Base-by-base conservation (phyloP, 2,329 filamentous ascomycete species). In the Phialophora verrucosa region DNA sequence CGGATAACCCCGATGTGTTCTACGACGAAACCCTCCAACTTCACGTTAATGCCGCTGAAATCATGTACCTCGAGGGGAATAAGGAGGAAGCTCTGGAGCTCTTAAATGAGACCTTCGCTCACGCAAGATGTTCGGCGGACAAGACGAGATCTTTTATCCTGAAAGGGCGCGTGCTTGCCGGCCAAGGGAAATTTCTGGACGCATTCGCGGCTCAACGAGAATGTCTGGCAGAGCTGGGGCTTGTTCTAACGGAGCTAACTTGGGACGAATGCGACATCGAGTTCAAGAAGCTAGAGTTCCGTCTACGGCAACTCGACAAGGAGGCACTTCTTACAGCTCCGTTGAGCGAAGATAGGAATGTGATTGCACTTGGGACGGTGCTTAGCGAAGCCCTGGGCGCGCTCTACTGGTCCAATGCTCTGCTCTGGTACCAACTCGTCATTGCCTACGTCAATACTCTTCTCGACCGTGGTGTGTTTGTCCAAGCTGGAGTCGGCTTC, bases 21-120 rank as follows among this genome's bases (percentile, higher is more conserved):
- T 97, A 97, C 73, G 88, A 92, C 11, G 94, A 98, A 79, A 96
- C 93, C 0, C 83, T 96, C 68, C 88, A 90, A 68, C 82, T 96
- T 1, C 89, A 92, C 75, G 88, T 93, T 4, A 88, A 91, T 61
- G 88, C 91, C 4, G 91, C 93, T 3, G 93, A 97, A 76, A 92
- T 91, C 75, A 90, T 91, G 72, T 87, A 93, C 74, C 92, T 91
- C 73, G 90, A 93, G 81, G 88, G 88, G 4, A 87, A 92, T 70
- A 87, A 89, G 65, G 81, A 84, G 1, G 85, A 89, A 60, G 91
- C 92, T 25, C 85, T 89, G 50, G 81, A 83, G 31, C 79, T 94
- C n/a, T 84, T 97, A 12, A 79, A 86, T 25, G 86, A 85, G 2
- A 87, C 96, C 4, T 91, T 95, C 72, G 77, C 80, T 35, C 85